Percentiles rank a stretch among this genome's conserved stretches.
These are phyloP conservation scores for Deuterostichococcus epilithicus DNA, from an alignment of 139 green algal genomes.

Conservation along the genomic window DNA sequence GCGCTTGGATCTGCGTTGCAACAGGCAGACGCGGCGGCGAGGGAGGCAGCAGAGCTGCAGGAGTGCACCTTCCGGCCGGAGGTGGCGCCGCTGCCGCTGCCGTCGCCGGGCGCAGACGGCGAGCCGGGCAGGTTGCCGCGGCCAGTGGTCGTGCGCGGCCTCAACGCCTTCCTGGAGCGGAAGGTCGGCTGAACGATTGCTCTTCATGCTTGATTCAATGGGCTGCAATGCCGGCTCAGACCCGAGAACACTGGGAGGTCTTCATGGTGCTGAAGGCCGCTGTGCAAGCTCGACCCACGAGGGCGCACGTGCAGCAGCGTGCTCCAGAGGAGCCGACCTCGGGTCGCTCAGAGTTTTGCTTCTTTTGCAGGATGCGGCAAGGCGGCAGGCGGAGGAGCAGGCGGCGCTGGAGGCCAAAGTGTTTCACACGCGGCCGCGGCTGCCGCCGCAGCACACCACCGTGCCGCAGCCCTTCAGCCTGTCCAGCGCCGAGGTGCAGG, in stretches of 20 bases:
- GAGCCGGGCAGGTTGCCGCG: neutral
- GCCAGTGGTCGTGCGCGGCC: constrained; percentile 19
- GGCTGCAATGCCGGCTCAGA: neutral
- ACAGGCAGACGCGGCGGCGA: neutral
- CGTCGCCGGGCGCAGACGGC: no score
- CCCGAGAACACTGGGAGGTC: neutral
- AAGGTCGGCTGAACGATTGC: no score
- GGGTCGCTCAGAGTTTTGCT: neutral
- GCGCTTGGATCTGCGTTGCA: no score
- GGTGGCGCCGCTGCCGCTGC: constrained; percentile 4
- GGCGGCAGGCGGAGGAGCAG: constrained; percentile 13
- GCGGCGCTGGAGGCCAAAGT: constrained; percentile 14
- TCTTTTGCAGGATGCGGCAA: constrained; percentile 18
- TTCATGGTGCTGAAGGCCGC: neutral
- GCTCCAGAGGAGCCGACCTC: neutral
- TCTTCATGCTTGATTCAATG: neutral
- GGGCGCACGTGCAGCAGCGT: neutral
- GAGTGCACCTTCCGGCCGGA: constrained; percentile 23
- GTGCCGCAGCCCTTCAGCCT: constrained; percentile 36
- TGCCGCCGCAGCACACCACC: constrained; percentile 6
- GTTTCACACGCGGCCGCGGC: constrained; percentile 17
- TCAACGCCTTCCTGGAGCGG: constrained; percentile 24
- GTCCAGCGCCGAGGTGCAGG: constrained; percentile 12
- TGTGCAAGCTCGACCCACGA: neutral
- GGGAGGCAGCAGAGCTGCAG: neutral